Evolutionary conservation across 2,329 filamentous ascomycete genomes (phyloP).

Genomic region (Paraconiothyrium brasiliense): DNA sequence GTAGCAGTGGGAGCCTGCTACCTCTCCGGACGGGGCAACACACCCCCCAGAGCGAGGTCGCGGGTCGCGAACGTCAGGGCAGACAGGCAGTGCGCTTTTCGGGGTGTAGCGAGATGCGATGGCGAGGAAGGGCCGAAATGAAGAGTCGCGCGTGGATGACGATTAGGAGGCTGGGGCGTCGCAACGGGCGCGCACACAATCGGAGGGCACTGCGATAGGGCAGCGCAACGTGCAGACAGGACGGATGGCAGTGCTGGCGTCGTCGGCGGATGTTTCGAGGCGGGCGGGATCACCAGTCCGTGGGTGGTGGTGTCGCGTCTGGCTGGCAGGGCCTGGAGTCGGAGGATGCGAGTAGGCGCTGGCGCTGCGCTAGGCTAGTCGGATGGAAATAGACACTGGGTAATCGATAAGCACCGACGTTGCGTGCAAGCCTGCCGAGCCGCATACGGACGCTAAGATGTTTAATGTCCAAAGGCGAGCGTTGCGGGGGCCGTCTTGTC

Average conservation of each 20-base stretch:
- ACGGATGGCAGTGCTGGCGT: conserved; percentile 16
- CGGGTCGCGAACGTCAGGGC: conserved; percentile 38
- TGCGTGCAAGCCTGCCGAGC: conserved; percentile 15
- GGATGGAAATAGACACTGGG: conserved; percentile 24
- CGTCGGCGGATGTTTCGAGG: conserved; percentile 13
- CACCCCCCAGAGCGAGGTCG: conserved; percentile 49
- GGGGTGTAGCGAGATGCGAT: conserved; percentile 28
- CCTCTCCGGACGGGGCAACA: conserved; percentile 44
- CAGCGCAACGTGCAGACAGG: conserved; percentile 1
- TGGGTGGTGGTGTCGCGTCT: conserved; percentile 20
- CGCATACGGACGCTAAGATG: conserved; percentile 16
- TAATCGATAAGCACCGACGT: conserved; percentile 31
- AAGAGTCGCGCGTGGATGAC: conserved; percentile 26
- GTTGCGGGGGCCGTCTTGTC: not conserved
- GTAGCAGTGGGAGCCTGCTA: conserved; percentile 33
- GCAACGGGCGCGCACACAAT: conserved; percentile 17
- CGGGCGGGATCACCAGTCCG: conserved; percentile 21
- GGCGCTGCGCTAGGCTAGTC: conserved; percentile 22
- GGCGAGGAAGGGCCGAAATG: conserved; percentile 23
- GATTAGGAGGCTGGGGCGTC: conserved; percentile 21
- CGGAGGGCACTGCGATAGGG: not conserved
- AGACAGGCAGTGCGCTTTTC: conserved; percentile 18
- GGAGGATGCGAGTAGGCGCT: conserved; percentile 15
- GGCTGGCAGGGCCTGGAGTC: conserved; percentile 12
- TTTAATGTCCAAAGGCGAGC: not conserved